Evolutionary conservation across 2,329 filamentous ascomycete species (phyloP), one percentile per base, ranked within the genome.

Genomic region (Zalaria obscura): DNA sequence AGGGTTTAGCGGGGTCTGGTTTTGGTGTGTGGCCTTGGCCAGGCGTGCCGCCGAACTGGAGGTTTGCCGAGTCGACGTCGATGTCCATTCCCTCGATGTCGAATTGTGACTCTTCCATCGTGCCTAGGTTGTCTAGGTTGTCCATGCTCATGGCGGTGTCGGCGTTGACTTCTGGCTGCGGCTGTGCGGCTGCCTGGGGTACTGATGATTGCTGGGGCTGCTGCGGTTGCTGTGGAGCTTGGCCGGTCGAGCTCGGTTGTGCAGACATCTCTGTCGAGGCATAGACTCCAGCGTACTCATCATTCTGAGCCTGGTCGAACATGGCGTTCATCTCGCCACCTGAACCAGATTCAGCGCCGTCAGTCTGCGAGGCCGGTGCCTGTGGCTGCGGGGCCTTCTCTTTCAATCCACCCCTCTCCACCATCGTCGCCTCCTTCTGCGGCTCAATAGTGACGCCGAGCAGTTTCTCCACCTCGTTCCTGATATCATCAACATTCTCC

Each of bases 391-490:
- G 38, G 18, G 54, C 53, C 33, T 52, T 44, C 6, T 53, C 48
- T 39, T 59, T 59, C 32, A 61, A 55, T 5, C 56, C 56, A 32
- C 60, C 59, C 43, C 58, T 57, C 26, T 54, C 50, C 8, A 59
- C 46, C 33, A 55, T 38, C 8, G 45, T 54, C 3, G 51, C 52
- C 27, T 55, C 50, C 18, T 51, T 52, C 10, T 52, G 55, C 35
- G 42, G 47, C 59, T 86, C 65, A 29, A 67, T 63, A 47, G 75
- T 77, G 42, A 77, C 77, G 11, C 78, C 78, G n/a, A 83, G 70
- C 2, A 76, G 66, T 39, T 70, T 66, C 62, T 94, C 85, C 1
- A 94, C 75, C 41, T 84, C 76, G 35, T 75, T 70, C 25, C 88
- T 72, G 33, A 95, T 78, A 40, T 84, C 78, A 26, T 87, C 80